Conservation (phyloP, 805 yeast species). For the Saccharomycopsis microspora region DNA sequence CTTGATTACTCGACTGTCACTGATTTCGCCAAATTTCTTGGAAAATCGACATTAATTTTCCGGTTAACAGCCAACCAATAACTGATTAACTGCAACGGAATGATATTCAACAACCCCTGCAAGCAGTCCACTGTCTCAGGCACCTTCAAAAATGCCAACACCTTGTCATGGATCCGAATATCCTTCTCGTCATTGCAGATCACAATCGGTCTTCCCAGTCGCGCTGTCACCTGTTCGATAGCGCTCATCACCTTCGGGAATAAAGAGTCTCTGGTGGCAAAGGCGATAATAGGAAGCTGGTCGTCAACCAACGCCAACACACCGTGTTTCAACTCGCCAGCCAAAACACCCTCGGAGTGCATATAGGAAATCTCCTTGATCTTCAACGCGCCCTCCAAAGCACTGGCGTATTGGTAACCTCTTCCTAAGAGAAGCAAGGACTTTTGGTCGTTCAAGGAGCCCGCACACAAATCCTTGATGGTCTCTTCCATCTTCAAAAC, state of each 20-base stretch:
- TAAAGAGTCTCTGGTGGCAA: conserved; percentile 92
- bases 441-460: conserved; percentile 66
- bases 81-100: conserved; percentile 91
- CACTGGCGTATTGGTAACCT: conserved; percentile 95
- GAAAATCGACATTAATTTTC: conserved; percentile 97
- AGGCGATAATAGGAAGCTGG: conserved; percentile 83
- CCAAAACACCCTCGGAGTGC: conserved; percentile 98
- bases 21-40: conserved; percentile 95
- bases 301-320: conserved; percentile 94
- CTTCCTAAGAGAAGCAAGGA: conserved; percentile 88
- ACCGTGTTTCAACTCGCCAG: conserved; percentile 99
- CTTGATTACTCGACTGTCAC: conserved; percentile 73
- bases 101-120: conserved; percentile 90
- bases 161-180: conserved; percentile 44
- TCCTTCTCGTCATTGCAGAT: conserved; percentile 80
- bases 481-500: conserved; percentile 63
- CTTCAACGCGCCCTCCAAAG: conserved; percentile 96
- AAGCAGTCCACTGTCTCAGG: conserved; percentile 95
- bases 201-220: conserved; percentile 93
- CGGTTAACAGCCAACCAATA: conserved; percentile 94
- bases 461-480: conserved; percentile 67
- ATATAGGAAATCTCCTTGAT: conserved; percentile 97
- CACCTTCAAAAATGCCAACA: conserved; percentile 69
- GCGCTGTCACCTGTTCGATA: conserved; percentile 91
- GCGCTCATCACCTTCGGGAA: conserved; percentile 95